Evolutionary conservation across 345 rosid species (phyloP).

Genomic region (Erucastrum elatum): DNA sequence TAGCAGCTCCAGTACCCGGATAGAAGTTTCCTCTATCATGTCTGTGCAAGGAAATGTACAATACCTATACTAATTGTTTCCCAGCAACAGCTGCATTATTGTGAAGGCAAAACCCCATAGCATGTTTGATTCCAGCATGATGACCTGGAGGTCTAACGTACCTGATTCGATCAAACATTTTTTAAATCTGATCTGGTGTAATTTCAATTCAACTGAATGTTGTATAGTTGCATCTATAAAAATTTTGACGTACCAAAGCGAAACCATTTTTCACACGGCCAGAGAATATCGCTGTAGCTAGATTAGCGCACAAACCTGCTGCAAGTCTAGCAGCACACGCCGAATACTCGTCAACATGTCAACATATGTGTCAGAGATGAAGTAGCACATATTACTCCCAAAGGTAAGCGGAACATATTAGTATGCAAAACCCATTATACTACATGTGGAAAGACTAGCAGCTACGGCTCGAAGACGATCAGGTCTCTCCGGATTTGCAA

Average conservation of each 20-base stretch:
- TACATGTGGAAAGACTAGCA: slow-evolving; percentile 91
- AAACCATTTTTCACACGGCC: slow-evolving; percentile 85
- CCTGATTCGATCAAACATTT: slow-evolving; percentile 44
- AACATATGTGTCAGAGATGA: slow-evolving; percentile 94
- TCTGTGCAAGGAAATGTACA: slow-evolving; percentile 89
- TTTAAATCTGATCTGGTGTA: too few species aligned
- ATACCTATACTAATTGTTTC: slow-evolving; percentile 47
- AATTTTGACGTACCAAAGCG: slow-evolving; percentile 72
- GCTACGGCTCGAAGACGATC: slow-evolving; percentile 96
- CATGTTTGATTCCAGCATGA: slow-evolving; percentile 89
- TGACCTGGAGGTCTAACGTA: slow-evolving; percentile 98
- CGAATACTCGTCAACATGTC: slow-evolving; percentile 95
- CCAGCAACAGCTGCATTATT: slow-evolving; percentile 96
- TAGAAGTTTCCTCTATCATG: slow-evolving; percentile 88
- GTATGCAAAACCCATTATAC: too few species aligned
- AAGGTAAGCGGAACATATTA: too few species aligned
- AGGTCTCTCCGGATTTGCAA: slow-evolving; percentile 77
- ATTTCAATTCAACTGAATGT: too few species aligned
- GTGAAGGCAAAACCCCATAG: slow-evolving; percentile 99
- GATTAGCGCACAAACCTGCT: slow-evolving; percentile 96
- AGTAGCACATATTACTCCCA: slow-evolving; percentile 66
- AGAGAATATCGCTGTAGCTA: slow-evolving; percentile 74
- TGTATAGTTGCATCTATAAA: background rate
- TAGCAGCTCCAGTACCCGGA: slow-evolving; percentile 89
- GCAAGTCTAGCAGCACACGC: slow-evolving; percentile 97